Base-by-base conservation (phyloP, 106 monocot genomes). In the Iris macrosiphon region DNA sequence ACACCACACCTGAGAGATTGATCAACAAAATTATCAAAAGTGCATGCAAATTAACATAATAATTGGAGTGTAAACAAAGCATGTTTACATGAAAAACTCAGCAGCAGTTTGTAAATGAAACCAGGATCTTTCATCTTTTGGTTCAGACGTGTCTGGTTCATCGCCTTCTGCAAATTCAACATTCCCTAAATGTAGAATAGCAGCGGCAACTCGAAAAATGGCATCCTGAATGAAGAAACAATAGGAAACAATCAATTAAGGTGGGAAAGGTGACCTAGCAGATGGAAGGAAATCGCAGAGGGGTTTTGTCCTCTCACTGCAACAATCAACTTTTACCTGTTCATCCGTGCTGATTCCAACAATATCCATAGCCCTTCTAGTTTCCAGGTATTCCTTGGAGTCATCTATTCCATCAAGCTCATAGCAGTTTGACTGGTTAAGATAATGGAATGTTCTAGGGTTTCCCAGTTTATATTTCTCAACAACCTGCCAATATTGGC, bases 171-270 rank as follows among this genome's bases (percentile, higher is more conserved):
- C 42, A 64, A 75, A 81, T 35, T 81, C 54, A 33, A 81, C 62
- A 71, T 90, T 90, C 44, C 89, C 84, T 57, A 90, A 68, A 39
- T 90, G 89, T 29, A 90, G 84, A 78, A 90, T 77, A 52, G 84
- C 84, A 65, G 89, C 77, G 40, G 84, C 80, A 47, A 84, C 77
- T 44, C 84, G 73, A 32, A 90, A 90, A 55, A 90, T 90, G 25
- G 68, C 84, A 66, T 90, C 88, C 88, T 88, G 43, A 31, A n/a
- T 15, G 51, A 39, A 41, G 20, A 17, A 48, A 40, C 25, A 57
- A 20, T 13, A 47, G 60, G 11, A 55, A 70, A 34, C 60, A 37
- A 57, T 5, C 8, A 22, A 16, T 42, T 0, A 45, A 25, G 17
- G 8, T 49, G 49, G 16, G 8, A 2, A 3, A 41, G 33, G 25